Base-by-base conservation (phyloP, 345 rosid species). In the Rhodamnia argentea region DNA sequence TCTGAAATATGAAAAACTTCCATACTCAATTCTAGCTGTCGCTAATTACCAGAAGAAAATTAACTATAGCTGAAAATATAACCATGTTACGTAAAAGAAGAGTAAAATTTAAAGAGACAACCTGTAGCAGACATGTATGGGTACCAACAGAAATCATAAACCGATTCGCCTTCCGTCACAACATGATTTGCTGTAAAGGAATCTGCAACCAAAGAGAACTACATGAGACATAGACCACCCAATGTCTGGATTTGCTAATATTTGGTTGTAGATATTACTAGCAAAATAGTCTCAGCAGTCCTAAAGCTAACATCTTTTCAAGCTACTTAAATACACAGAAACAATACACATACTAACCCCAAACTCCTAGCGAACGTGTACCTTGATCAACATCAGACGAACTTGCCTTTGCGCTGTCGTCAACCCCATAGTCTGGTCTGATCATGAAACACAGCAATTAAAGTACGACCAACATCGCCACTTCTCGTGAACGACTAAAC, bases 131-230 rank as follows among this genome's bases (percentile, higher is more conserved):
- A 92, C 99, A 96, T 97, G 91, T 91, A 92, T 2, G 99, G 99
- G 90, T 96, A 97, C 99, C 99, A 96, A 88, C 98, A 94, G 91
- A 92, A 94, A 88, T 97, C 99, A 86, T 97, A 94, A 5, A 96
- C 95, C 84, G 99, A 90, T 89, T 97, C 99, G 88, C 99, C 99
- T 90, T 94, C 99, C 5, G 78, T 86, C 89, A 97, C 93, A 85
- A 94, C 88, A 42, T 93, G 93, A 86, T 90, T 90, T 0, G 95
- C 95, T 83, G 90, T 88, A 92, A 87, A 97, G 1, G 99, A 95
- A 92, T 97, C 99, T 97, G 91, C 88, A 89, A 83, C 55, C 85
- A 37, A 81, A 86, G 87, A 44, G 54, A 87, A 85, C 14, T 27
- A 0, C 40, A 75, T 82, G 7, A 56, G 26, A 47, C 51, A 47